Evolutionary conservation across 2,329 filamentous ascomycete genomes (phyloP).

Genomic region (Trichophyton benhamiae): DNA sequence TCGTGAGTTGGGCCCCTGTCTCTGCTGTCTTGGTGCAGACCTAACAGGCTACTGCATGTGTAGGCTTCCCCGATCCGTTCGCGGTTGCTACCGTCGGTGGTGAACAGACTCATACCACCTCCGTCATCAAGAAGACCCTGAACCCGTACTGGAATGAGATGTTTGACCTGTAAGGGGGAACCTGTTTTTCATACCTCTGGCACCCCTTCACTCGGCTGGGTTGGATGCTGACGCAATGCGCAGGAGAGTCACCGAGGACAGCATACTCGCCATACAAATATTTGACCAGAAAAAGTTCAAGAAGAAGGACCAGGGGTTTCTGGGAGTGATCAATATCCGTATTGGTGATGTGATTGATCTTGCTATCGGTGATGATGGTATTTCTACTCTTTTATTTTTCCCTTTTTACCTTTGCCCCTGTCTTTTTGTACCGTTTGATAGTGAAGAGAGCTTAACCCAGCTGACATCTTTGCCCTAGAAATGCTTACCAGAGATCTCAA

Average conservation of each 20-base stretch:
- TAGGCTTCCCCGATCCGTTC: conserved; percentile 95
- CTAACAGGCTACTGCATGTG: conserved; percentile 8
- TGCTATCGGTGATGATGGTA: conserved; percentile 81
- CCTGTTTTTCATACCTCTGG: background rate
- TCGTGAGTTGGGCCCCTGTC: conserved; percentile 50
- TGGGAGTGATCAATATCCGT: conserved; percentile 93
- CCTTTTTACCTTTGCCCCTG: background rate
- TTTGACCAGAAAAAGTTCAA: conserved; percentile 99
- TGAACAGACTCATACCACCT: conserved; percentile 96
- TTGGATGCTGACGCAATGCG: conserved; percentile 8
- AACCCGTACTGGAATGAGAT: conserved; percentile 99
- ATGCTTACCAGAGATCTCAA: conserved; percentile 97
- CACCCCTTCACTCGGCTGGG: background rate
- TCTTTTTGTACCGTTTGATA: background rate
- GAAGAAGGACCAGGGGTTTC: conserved; percentile 99
- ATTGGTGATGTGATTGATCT: conserved; percentile 91
- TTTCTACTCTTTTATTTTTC: conserved; percentile 20
- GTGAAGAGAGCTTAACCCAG: background rate
- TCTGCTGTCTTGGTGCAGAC: background rate
- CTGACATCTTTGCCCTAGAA: conserved; percentile 39
- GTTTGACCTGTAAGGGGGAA: conserved; percentile 74
- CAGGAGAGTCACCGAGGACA: conserved; percentile 85
- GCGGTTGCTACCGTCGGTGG: conserved; percentile 93
- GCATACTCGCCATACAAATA: conserved; percentile 93
- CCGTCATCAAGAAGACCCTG: conserved; percentile 90